Conservation (phyloP, 805 yeast genomes). For the Yamadazyma olivae region DNA sequence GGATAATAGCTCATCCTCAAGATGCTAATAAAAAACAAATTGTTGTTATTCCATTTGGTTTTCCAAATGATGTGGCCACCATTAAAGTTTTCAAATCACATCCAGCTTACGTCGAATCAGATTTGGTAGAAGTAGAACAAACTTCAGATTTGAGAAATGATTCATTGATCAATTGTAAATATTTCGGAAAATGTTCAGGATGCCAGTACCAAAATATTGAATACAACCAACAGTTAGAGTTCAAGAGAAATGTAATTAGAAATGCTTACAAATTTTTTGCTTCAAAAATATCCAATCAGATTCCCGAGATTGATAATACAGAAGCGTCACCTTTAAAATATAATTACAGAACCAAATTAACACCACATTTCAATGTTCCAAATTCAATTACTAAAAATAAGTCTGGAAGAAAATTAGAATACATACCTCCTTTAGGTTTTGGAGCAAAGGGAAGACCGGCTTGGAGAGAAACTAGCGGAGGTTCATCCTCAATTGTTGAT, state of each 20-base stretch:
- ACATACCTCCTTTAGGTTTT: conserved; percentile 79
- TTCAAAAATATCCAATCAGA: conserved; percentile 44
- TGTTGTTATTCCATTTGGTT: conserved; percentile 78
- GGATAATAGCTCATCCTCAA: conserved; percentile 61
- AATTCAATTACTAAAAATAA: conserved; percentile 25
- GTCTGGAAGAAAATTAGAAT: conserved; percentile 17
- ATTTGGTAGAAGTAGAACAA: conserved; percentile 51
- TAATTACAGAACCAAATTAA: conserved; percentile 84
- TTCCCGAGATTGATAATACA: conserved; percentile 65
- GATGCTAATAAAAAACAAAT: conserved; percentile 47
- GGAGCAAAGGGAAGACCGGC: conserved; percentile 78
- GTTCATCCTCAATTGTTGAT: conserved; percentile 68
- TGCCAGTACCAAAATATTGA: conserved; percentile 86
- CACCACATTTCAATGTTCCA: conserved; percentile 92
- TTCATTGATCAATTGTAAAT: conserved; percentile 64
- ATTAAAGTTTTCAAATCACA: conserved; percentile 77
- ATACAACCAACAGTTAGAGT: conserved; percentile 67
- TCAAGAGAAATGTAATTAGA: conserved; percentile 70
- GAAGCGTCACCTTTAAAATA: conserved; percentile 74
- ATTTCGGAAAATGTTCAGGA: conserved; percentile 92
- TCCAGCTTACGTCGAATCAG: conserved; percentile 71
- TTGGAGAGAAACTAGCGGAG: conserved; percentile 62
- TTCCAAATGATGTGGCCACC: conserved; percentile 78
- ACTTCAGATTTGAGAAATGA: conserved; percentile 46
- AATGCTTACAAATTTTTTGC: conserved; percentile 84